Evolutionary conservation across 1,139 yeast genomes (phyloP), one percentile per base, ranked within the genome.

Genomic region (Taphrina communis): DNA sequence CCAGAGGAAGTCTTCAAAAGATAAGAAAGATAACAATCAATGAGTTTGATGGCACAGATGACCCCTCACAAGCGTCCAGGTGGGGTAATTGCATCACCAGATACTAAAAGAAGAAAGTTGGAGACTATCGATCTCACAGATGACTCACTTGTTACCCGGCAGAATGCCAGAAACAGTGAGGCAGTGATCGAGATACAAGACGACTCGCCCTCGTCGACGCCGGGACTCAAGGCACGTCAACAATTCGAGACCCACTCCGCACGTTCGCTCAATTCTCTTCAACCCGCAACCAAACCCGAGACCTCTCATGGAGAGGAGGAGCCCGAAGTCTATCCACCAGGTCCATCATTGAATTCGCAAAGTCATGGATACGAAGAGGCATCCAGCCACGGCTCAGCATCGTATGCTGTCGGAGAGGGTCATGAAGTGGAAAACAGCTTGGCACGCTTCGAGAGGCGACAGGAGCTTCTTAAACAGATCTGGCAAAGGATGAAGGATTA

Each of bases 41-140:
- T 25, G 31, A 25, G 31, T 25, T 25, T 39, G 19, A 44, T 44
- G 48, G n/a, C 19, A 14, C 21, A 44, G 48, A n/a, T n/a, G 8
- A 44, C n/a, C 19, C 48, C 48, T n/a, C 48, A 1, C 19, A 44
- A 44, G 48, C 48, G 19, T 17, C 17, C 48, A 7, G 19, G 48
- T 12, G 48, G 48, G 8, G n/a, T 44, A 7, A 14, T 44, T 44
- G 48, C 17, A 14, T 12, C 48, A 14, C 48, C 48, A 12, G 48
- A 44, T 7, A 17, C 48, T 14, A 44, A 44, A 44, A 12, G 48
- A 44, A 31, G 36, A 11, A 21, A 21, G 36, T 21, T n/a, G 12
- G 53, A 50, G n/a, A n/a, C 21, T 35, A 50, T 50, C 53, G 53
- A 50, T 50, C 53, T 50, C 31, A 50, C 53, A 21, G 36, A 50